Conservation (phyloP, 2,329 filamentous ascomycete genomes). For the Fusarium torulosum region DNA sequence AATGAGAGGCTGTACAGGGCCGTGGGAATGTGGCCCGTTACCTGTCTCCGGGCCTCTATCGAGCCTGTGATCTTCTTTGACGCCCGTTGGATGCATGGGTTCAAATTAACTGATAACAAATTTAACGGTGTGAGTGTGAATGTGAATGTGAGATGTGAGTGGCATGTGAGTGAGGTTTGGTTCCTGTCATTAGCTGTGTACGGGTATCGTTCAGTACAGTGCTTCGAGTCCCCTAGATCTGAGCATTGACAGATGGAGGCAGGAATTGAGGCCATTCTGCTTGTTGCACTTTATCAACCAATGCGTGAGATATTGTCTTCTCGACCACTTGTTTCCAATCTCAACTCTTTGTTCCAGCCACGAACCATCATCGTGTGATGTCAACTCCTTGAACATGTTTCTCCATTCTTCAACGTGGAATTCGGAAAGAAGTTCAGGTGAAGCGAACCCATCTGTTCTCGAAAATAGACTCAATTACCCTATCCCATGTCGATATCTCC, state of each 20-base stretch:
- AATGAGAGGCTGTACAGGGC: slow-evolving; percentile 31
- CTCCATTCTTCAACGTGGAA: slow-evolving; percentile 8
- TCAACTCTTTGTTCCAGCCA: slow-evolving; percentile 14
- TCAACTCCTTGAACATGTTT: slow-evolving; percentile 13
- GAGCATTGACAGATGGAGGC: slow-evolving; percentile 6
- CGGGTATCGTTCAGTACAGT: slow-evolving; percentile 28
- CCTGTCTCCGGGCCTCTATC: slow-evolving; percentile 10
- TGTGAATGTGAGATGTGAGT: not conserved
- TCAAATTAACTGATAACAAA: slow-evolving; percentile 22
- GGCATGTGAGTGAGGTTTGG: slow-evolving; percentile 2
- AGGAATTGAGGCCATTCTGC: slow-evolving; percentile 9
- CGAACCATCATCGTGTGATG: slow-evolving; percentile 23
- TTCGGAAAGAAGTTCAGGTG: slow-evolving; percentile 11
- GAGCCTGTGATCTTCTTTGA: slow-evolving; percentile 36
- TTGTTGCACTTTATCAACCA: not conserved
- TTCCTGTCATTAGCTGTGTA: slow-evolving; percentile 25
- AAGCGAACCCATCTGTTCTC: slow-evolving; percentile 3
- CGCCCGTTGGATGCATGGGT: slow-evolving; percentile 41
- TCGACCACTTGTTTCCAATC: slow-evolving; percentile 15
- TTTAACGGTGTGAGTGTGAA: slow-evolving; percentile 26
- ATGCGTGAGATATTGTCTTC: slow-evolving; percentile 7
- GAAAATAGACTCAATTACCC: slow-evolving; percentile 26
- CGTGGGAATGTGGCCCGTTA: slow-evolving; percentile 41
- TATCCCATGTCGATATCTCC: slow-evolving; percentile 29
- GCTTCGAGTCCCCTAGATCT: slow-evolving; percentile 9